Evolutionary conservation across 306 rosid species (phyloP).

Genomic region (Betula pendula): DNA sequence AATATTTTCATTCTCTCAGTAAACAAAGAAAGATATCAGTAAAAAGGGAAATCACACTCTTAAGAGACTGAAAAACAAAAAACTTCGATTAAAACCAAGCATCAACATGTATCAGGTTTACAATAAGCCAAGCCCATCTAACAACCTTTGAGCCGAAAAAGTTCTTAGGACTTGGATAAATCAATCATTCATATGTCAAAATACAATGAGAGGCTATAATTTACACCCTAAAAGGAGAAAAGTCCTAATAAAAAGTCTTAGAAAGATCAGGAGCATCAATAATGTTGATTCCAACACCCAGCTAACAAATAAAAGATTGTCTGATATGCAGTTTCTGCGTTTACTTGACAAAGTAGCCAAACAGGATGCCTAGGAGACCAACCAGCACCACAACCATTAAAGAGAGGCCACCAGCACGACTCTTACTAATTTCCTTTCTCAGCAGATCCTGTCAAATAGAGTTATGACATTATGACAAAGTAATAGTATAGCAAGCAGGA

Average conservation of each 20-base stretch:
- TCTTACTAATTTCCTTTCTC: slow-evolving; percentile 32
- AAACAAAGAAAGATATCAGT: too few relatives aligned
- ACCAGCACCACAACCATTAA: slow-evolving; percentile 34
- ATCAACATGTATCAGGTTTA: background rate
- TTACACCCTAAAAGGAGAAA: background rate
- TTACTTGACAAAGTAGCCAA: slow-evolving; percentile 39
- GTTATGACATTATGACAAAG: background rate
- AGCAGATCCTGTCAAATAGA: slow-evolving; percentile 34
- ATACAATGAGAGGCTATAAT: background rate
- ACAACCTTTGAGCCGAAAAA: background rate
- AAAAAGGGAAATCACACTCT: too few relatives aligned
- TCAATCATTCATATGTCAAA: slow-evolving; percentile 3
- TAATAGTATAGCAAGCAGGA: background rate
- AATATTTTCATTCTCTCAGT: too few relatives aligned
- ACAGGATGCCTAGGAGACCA: slow-evolving; percentile 41
- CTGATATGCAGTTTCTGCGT: slow-evolving; percentile 16
- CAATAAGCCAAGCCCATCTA: background rate
- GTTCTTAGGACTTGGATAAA: background rate
- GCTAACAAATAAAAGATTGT: background rate
- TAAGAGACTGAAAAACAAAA: background rate
- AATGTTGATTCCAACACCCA: slow-evolving; percentile 17
- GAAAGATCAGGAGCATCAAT: background rate
- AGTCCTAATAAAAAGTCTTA: background rate
- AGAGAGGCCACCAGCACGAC: slow-evolving; percentile 34
- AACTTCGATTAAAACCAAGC: background rate